Base-by-base conservation (phyloP, 495 filamentous ascomycete species). In the Pseudomonodictys pantanalensis region DNA sequence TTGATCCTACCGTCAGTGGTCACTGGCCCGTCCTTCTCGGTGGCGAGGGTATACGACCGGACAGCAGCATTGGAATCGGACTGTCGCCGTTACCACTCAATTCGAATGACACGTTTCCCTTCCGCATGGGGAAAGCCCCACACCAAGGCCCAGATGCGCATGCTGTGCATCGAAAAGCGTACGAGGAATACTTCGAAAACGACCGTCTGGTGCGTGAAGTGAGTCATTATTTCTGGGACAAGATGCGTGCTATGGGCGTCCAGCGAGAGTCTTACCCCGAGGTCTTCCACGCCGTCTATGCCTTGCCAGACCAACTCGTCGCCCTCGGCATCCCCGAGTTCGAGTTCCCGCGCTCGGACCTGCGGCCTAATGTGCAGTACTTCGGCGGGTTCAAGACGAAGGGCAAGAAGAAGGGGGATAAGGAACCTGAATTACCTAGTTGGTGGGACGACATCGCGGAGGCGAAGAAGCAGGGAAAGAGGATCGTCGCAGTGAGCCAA, bases 401-500 rank as follows among this genome's bases (percentile, higher is more conserved):
- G 9, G 58, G 47, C 2, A 43, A 51, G 12, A 48, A 50, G 7
- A 22, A 18, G 28, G 39, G 24, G 3, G 42, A 26, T 35, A 55
- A 45, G 11, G 43, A 29, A n/a, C 1, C 25, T 10, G n/a, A 53
- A 23, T 17, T 62, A 23, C 52, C 51, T 6, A 17, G 4, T 7
- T 56, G 51, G 58, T 62, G 58, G 58, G 44, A 62, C 26, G 58
- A 62, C 24, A 53, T 62, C 26, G 48, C 50, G 11, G n/a, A 56
- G 25, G 58, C 58, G 23, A 62, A 62, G 44, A 50, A 43, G 10
- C 33, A 48, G 15, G 58, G 58, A 22, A 56, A 62, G 58, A 62
- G 50, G 38, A 50, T 62, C 18, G 32, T 62, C 9, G 51, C 52
- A 8, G 58, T 62, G 8, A 62, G 51, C 32, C 44, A 55, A 15